phyloP scores from a whole-genome alignment of 2,329 filamentous ascomycete species.

The Arthrobotrys musiformis region DNA sequence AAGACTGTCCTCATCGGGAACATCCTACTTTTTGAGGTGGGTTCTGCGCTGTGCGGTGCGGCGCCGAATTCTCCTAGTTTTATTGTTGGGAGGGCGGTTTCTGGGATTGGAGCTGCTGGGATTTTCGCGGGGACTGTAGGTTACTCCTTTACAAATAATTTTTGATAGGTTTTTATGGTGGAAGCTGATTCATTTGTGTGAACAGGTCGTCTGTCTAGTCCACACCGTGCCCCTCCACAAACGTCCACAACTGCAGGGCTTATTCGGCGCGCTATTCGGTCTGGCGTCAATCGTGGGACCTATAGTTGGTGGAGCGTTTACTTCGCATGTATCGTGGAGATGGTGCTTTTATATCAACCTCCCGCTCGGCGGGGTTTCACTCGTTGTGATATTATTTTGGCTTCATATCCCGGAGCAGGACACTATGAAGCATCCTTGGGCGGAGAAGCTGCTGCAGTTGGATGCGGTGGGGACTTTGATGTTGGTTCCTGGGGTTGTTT shows the following conservation, averaged over 20 bases:
- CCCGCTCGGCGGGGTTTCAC: slow-evolving; percentile 68
- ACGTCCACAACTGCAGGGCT: slow-evolving; percentile 58
- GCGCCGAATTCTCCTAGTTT: slow-evolving; percentile 61
- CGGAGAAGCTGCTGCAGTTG: slow-evolving; percentile 67
- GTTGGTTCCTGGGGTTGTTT: slow-evolving; percentile 71
- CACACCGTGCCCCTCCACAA: slow-evolving; percentile 59
- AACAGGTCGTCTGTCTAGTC: slow-evolving; percentile 67
- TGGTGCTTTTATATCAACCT: slow-evolving; percentile 73
- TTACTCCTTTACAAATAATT: neutral
- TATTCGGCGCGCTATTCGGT: slow-evolving; percentile 65
- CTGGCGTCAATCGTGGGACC: slow-evolving; percentile 66
- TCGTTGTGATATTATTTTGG: slow-evolving; percentile 67
- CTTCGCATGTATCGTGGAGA: slow-evolving; percentile 65
- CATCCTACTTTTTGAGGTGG: slow-evolving; percentile 59
- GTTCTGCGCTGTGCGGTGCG: slow-evolving; percentile 62
- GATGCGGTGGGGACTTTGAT: slow-evolving; percentile 71
- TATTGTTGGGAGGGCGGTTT: slow-evolving; percentile 68
- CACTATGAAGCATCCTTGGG: slow-evolving; percentile 59
- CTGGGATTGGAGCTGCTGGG: slow-evolving; percentile 68
- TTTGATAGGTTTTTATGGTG: neutral
- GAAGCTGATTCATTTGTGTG: slow-evolving; percentile 63
- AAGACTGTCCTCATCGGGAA: slow-evolving; percentile 56
- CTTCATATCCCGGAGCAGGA: slow-evolving; percentile 62
- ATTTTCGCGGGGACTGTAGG: slow-evolving; percentile 67
- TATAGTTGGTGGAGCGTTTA: slow-evolving; percentile 67